Evolutionary conservation across 139 green algal species (phyloP), one percentile per base, ranked within the genome.

Genomic region (Haematococcus sp.): DNA sequence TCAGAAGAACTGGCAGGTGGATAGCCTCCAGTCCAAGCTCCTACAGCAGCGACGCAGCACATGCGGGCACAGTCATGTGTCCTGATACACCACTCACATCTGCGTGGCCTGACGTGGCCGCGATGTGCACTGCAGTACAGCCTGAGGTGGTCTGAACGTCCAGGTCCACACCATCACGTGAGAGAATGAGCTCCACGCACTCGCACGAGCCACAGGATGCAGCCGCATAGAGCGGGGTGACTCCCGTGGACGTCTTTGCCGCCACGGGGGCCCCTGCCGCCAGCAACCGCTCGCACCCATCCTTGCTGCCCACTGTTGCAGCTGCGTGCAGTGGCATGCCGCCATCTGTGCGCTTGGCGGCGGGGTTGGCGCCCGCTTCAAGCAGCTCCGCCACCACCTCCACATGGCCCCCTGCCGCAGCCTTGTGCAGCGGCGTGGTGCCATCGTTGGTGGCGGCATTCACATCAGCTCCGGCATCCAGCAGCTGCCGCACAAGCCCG

Each of bases 121-220:
- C 59, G 3, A 44, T 61, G 59, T 76, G 71, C 46, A 76, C 58
- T 7, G 71, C 59, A n/a, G 71, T 76, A 16, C 71, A 76, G 5
- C 71, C 71, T 3, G 59, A 63, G 34, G 17, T 64, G 20, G 71
- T 76, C 23, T 32, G 28, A 0, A 58, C 71, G 58, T 76, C 71
- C 59, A 76, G 44, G 58, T 76, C 71, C 4, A 46, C 46, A 1
- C 71, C 71, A 3, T 23, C 43, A 16, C 71, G 58, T 49, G 40
- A 49, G 28, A 76, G 71, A 44, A 76, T 60, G 30, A 68, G 22
- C 59, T 63, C 59, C 43, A 52, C 40, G n/a, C 25, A 60, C 7
- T 63, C 71, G 4, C 25, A 46, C 58, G 43, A 70, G 46, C 71
- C 71, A 9, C n/a, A 46, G 19, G 59, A 34, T n/a, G 71, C 71